A percentile compares a stretch with the other conserved stretches of the same genome.
These are phyloP conservation scores for Penstemon newberryi DNA, from an alignment of 257 asterid species.

Conservation along the genomic window DNA sequence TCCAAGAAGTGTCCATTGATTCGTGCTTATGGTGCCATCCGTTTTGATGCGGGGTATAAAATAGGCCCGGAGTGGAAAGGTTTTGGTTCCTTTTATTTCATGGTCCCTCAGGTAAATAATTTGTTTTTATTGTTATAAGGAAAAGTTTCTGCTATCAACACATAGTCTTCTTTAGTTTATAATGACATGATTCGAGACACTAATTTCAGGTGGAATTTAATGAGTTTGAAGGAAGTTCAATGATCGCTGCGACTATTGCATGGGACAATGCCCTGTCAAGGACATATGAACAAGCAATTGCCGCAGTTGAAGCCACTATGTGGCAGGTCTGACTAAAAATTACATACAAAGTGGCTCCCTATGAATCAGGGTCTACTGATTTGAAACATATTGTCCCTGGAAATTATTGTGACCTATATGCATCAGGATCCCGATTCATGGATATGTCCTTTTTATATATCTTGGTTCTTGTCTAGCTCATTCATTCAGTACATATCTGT, in stretches of 20 bases:
- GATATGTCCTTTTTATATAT: not conserved
- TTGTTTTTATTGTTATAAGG: not conserved
- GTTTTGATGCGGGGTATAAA: slow-evolving; percentile 66
- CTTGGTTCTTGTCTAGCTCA: not conserved
- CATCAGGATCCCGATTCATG: too few species aligned
- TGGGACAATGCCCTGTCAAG: slow-evolving; percentile 83
- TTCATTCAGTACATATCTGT: slow-evolving; percentile 5
- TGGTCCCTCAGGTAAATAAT: slow-evolving; percentile 81
- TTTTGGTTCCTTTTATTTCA: slow-evolving; percentile 88
- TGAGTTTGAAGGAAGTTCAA: slow-evolving; percentile 87
- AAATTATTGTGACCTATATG: too few species aligned
- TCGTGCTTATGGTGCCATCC: slow-evolving; percentile 95
- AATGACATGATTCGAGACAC: slow-evolving; percentile 29
- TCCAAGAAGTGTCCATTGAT: slow-evolving; percentile 80
- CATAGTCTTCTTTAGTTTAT: not conserved
- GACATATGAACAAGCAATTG: slow-evolving; percentile 64
- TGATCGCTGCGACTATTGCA: slow-evolving; percentile 87
- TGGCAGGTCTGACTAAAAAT: slow-evolving; percentile 48
- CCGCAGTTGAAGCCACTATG: slow-evolving; percentile 69
- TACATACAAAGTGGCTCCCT: not conserved
- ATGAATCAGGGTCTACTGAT: too few species aligned
- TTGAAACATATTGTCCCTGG: too few species aligned
- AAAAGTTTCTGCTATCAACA: not conserved
- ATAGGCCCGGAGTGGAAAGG: slow-evolving; percentile 79
- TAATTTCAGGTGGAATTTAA: slow-evolving; percentile 79